phyloP scores from a whole-genome alignment of 78 protist species.

The Emiliania huxleyi region DNA sequence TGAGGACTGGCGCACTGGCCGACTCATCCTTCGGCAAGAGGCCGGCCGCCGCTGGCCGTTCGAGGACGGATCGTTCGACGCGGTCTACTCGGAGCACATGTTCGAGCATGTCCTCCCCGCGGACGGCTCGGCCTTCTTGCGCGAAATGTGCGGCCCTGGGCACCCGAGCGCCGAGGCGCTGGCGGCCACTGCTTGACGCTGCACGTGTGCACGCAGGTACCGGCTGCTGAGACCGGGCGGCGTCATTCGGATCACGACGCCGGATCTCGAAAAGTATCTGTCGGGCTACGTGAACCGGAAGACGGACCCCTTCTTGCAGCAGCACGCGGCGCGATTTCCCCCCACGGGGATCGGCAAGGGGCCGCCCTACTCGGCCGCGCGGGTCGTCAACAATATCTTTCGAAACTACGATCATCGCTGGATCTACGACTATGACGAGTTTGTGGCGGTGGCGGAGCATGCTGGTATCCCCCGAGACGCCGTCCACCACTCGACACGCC shows the following conservation, averaged over 20 bases:
- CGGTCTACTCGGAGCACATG: neutral
- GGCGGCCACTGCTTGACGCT: no score
- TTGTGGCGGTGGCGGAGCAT: neutral
- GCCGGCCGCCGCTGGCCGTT: neutral
- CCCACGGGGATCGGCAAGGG: neutral
- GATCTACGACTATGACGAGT: neutral
- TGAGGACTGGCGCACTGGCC: neutral
- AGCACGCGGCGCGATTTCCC: neutral
- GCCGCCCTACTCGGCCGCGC: neutral
- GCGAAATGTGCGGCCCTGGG: no score
- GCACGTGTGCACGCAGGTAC: no score
- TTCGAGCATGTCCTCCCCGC: neutral
- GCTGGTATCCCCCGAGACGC: neutral
- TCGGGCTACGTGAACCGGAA: neutral
- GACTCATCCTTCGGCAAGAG: neutral
- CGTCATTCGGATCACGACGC: neutral
- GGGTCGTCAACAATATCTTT: neutral
- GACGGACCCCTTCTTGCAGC: neutral
- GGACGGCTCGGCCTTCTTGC: neutral
- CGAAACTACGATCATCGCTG: neutral
- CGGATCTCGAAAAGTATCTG: neutral
- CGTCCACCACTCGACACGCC: neutral
- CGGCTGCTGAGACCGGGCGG: neutral
- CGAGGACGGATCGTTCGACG: neutral
- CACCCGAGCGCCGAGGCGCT: no score